Evolutionary conservation across 495 filamentous ascomycete species (phyloP).

Genomic region (Penicillium robsamsonii): DNA sequence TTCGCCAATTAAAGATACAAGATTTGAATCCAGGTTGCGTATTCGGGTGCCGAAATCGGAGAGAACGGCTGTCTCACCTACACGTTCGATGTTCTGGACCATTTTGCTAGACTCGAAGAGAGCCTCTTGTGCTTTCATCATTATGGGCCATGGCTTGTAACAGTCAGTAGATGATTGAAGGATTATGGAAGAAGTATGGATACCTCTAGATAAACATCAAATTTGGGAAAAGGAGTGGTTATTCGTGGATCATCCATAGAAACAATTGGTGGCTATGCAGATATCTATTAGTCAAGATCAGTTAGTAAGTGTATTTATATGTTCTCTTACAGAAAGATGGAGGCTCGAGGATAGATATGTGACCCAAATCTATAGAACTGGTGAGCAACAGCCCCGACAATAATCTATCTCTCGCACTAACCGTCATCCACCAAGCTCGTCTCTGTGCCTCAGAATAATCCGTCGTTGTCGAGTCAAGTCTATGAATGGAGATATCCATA

Average conservation of each 20-base stretch:
- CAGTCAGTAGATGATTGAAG: slow-evolving; percentile 2
- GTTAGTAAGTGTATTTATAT: not conserved
- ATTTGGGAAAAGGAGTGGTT: slow-evolving; percentile 44
- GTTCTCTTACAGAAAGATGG: slow-evolving; percentile 18
- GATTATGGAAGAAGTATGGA: slow-evolving; percentile 2
- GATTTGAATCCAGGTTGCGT: slow-evolving; percentile 11
- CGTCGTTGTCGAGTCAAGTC: slow-evolving; percentile 28
- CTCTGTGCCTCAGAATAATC: slow-evolving; percentile 46
- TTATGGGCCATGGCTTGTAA: slow-evolving; percentile 40
- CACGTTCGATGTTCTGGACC: slow-evolving; percentile 19
- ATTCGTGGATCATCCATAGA: slow-evolving; percentile 45
- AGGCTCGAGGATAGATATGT: slow-evolving; percentile 20
- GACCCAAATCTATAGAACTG: slow-evolving; percentile 28
- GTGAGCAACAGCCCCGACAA: slow-evolving; percentile 39
- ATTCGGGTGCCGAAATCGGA: slow-evolving; percentile 15
- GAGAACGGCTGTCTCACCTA: slow-evolving; percentile 1
- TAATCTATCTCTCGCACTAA: slow-evolving; percentile 20
- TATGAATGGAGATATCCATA: slow-evolving; percentile 46
- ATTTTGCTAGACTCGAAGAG: slow-evolving; percentile 42
- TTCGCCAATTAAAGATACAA: slow-evolving; percentile 16
- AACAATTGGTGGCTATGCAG: slow-evolving; percentile 40
- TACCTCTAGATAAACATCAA: slow-evolving; percentile 45
- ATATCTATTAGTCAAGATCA: not conserved
- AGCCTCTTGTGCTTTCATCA: slow-evolving; percentile 47
- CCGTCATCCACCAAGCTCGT: slow-evolving; percentile 56